Conservation (phyloP, 2,329 filamentous ascomycete species). For the Hirsutella minnesotensis region DNA sequence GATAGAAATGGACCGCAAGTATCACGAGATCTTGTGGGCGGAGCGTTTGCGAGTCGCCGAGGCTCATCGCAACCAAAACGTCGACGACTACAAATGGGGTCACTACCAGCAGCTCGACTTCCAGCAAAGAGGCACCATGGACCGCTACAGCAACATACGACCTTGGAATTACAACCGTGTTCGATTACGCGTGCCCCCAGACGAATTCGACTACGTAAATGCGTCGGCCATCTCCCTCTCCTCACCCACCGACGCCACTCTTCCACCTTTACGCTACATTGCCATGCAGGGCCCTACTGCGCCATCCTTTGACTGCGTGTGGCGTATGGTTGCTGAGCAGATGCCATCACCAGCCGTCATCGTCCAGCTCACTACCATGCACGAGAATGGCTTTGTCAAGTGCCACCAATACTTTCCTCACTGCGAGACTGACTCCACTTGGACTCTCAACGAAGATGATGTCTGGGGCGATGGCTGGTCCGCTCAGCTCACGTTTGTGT, state of each 20-base stretch:
- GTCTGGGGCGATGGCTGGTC: conserved; percentile 56
- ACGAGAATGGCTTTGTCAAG: conserved; percentile 68
- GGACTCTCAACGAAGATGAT: conserved; percentile 49
- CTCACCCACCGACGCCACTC: conserved; percentile 24
- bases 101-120: conserved; percentile 21
- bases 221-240: conserved; percentile 57
- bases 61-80: conserved; percentile 22
- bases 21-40: conserved; percentile 40
- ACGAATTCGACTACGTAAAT: conserved; percentile 69
- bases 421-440: conserved; percentile 36
- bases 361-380: conserved; percentile 86
- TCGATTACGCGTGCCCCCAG: conserved; percentile 64
- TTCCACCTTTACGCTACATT: conserved; percentile 55
- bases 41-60: conserved; percentile 36
- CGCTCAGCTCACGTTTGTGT: conserved; percentile 57
- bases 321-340: conserved; percentile 91
- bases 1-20: conserved; percentile 37
- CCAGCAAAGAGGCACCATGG: conserved; percentile 33
- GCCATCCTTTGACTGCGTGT: conserved; percentile 68
- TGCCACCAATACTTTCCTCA: conserved; percentile 81
- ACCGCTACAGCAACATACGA: conserved; percentile 83
- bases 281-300: conserved; percentile 86
- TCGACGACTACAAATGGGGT: conserved; percentile 21
- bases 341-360: conserved; percentile 62
- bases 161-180: conserved; percentile 83